Evolutionary conservation across 441 rosid species (phyloP).

Genomic region (Capsella rubella): DNA sequence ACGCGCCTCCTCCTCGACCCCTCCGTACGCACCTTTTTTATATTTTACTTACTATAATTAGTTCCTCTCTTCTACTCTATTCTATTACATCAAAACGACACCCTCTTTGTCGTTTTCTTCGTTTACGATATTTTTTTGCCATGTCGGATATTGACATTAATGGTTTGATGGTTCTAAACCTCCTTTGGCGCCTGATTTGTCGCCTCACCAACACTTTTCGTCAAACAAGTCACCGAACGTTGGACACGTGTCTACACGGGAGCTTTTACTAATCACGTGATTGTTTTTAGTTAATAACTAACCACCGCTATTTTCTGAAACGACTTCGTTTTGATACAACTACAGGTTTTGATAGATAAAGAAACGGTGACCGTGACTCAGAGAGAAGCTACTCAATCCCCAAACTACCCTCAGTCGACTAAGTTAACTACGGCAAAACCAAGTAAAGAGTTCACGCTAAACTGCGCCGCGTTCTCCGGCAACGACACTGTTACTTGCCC

Average conservation of each 20-base stretch:
- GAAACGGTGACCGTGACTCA: slow-evolving; percentile 28
- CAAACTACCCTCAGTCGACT: slow-evolving; percentile 40
- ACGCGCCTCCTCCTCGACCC: slow-evolving; percentile 48
- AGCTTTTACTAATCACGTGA: slow-evolving; percentile 3
- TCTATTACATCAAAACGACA: slow-evolving; percentile 14
- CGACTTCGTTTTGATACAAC: background rate
- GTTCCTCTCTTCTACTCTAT: background rate
- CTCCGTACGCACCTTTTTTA: slow-evolving; percentile 27
- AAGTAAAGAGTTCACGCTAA: slow-evolving; percentile 33
- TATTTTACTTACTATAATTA: background rate
- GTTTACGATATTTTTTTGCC: background rate
- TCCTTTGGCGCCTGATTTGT: slow-evolving; percentile 23
- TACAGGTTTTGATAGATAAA: slow-evolving; percentile 38
- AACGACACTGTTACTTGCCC: slow-evolving; percentile 38
- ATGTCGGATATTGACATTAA: slow-evolving; percentile 21
- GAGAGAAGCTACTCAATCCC: background rate
- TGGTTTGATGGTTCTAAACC: background rate
- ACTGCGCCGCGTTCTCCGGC: slow-evolving; percentile 35
- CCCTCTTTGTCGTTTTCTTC: slow-evolving; percentile 2
- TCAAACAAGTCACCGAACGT: slow-evolving; percentile 26
- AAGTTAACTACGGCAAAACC: slow-evolving; percentile 38
- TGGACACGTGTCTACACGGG: slow-evolving; percentile 26
- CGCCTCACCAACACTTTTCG: slow-evolving; percentile 31
- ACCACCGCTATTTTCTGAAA: background rate
- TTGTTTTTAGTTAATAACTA: background rate